Base-by-base conservation (phyloP, 2,329 filamentous ascomycete genomes). In the Dothideomycetes sp. region DNA sequence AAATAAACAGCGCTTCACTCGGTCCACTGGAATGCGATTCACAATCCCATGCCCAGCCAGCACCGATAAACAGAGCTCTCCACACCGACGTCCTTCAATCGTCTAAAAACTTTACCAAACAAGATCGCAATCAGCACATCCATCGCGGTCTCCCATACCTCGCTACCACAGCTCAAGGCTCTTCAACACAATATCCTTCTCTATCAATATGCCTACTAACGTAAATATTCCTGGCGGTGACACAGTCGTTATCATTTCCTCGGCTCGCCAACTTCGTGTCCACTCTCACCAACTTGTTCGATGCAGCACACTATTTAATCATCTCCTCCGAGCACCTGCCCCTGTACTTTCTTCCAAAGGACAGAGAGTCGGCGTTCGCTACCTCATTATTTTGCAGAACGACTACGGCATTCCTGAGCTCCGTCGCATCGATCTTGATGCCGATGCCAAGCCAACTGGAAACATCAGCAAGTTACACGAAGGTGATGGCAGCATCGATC, bases 221-320 rank as follows among this genome's bases (percentile, higher is more conserved):
- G 13, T 39, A 13, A 15, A 39, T 3, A 13, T 59, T 47, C 22
- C 40, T 18, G 61, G 64, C 32, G 64, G 60, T 24, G 62, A 68
- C 44, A 61, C 65, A 17, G 49, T 53, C 29, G 49, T 68, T 45
- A 41, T 56, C 39, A 52, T 68, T 45, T 53, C 57, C 12, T 46
- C 56, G 9, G 49, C 48, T 13, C 54, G 61, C 37, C 49, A 56
- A 29, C 67, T 63, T 46, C 52, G 56, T 18, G 53, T 68, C 2
- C 64, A 68, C 50, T 58, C 61, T 7, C 33, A 43, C 28, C 47
- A 64, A 29, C 62, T 64, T 42, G 46, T 41, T 16, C 48, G 48
- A 28, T 41, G 46, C 19, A 33, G 39, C 25, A 12, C 17, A 13
- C 7, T n/a, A n/a, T 42, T 43, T 16, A 25, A 18, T 16, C 13